Evolutionary conservation across 1,284 basidiomycete genomes (phyloP).

Genomic region (Apiotrichum mycotoxinovorans): DNA sequence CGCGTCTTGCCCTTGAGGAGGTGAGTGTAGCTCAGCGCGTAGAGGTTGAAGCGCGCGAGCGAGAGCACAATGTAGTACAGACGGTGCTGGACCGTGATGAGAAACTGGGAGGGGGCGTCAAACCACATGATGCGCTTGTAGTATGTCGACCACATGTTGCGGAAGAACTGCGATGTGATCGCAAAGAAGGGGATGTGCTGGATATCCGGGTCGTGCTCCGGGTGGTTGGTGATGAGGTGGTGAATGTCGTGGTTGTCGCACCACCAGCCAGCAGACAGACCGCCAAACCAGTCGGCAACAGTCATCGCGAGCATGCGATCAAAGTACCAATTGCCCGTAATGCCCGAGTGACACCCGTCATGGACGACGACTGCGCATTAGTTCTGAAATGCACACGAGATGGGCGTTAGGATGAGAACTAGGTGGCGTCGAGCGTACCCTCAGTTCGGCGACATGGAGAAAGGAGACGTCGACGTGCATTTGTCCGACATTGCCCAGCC

Average conservation of each 20-base stretch:
- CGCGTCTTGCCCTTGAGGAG: conserved; percentile 55
- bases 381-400: no score
- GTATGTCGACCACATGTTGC: conserved; percentile 85
- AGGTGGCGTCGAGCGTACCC: background rate
- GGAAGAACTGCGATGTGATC: conserved; percentile 81
- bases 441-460: background rate
- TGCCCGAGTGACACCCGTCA: conserved; percentile 90
- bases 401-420: background rate
- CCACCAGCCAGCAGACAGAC: conserved; percentile 96
- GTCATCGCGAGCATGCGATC: conserved; percentile 78
- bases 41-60: conserved; percentile 94
- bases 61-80: conserved; percentile 90
- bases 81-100: conserved; percentile 80
- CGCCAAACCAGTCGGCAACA: conserved; percentile 74
- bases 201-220: conserved; percentile 85
- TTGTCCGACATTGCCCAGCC: no score
- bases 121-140: conserved; percentile 85
- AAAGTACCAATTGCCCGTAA: conserved; percentile 79
- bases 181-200: conserved; percentile 96
- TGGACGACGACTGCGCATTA: conserved; percentile 64
- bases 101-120: conserved; percentile 64
- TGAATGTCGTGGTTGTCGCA: conserved; percentile 96
- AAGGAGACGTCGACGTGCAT: no score
- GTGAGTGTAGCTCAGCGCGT: conserved; percentile 78
- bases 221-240: conserved; percentile 95